phyloP scores from a whole-genome alignment of 1,139 yeast species.

The Blastobotrys illinoisensis region DNA sequence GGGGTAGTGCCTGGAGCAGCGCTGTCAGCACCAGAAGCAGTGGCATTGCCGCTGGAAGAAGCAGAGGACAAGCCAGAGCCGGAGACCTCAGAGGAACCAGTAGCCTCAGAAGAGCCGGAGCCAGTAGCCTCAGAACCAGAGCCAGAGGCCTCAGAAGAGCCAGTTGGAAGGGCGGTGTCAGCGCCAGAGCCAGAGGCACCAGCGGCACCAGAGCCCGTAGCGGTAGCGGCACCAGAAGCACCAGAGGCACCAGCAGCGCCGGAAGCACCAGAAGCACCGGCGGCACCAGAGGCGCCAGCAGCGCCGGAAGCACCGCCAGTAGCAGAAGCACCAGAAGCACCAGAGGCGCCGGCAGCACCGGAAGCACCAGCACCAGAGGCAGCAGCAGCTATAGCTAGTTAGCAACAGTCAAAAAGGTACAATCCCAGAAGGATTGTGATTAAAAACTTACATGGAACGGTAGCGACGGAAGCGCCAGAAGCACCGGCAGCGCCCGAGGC shows the following conservation, averaged over 20 bases:
- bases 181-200: conserved; percentile 9
- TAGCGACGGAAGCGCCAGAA: conserved; percentile 5
- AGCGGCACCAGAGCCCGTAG: conserved; percentile 8
- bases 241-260: conserved; percentile 8
- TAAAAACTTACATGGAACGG: not conserved
- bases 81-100: conserved; percentile 14
- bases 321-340: conserved; percentile 10
- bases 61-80: conserved; percentile 12
- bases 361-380: conserved; percentile 13
- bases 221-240: conserved; percentile 6
- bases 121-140: conserved; percentile 13
- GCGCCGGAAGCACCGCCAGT: conserved; percentile 12
- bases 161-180: too few species aligned
- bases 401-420: too few species aligned
- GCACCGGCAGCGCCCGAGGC: conserved; percentile 8
- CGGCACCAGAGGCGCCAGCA: conserved; percentile 11
- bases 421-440: not conserved
- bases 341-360: conserved; percentile 13
- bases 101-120: conserved; percentile 13
- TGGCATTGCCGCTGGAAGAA: conserved; percentile 10
- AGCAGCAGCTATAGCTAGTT: too few species aligned
- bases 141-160: conserved; percentile 6
- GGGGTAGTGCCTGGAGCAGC: conserved; percentile 3
- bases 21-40: conserved; percentile 10
- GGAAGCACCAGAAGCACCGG: conserved; percentile 12